Evolutionary conservation across 345 rosid species (phyloP).

Genomic region (Pseudoturritis turrita): DNA sequence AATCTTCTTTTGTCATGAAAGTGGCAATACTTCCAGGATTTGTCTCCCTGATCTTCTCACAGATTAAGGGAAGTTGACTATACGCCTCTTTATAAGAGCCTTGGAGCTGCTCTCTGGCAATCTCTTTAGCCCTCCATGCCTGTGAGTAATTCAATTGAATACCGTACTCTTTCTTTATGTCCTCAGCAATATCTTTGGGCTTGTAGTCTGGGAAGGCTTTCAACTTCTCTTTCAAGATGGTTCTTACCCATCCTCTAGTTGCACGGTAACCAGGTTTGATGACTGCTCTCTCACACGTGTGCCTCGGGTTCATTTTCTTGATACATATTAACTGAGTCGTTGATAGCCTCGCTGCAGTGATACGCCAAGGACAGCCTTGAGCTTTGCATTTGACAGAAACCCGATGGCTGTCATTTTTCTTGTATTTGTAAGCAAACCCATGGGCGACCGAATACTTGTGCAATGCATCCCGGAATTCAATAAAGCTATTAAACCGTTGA

Average conservation of each 20-base stretch:
- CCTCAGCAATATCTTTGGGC: slow-evolving; percentile 91
- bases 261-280: slow-evolving; percentile 82
- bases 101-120: slow-evolving; percentile 93
- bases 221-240: slow-evolving; percentile 83
- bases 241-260: slow-evolving; percentile 92
- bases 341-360: slow-evolving; percentile 75
- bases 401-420: slow-evolving; percentile 90
- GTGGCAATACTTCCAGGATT: slow-evolving; percentile 85
- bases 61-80: slow-evolving; percentile 67
- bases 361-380: slow-evolving; percentile 93
- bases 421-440: slow-evolving; percentile 82
- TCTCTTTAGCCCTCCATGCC: slow-evolving; percentile 93
- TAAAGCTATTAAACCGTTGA: slow-evolving; percentile 76
- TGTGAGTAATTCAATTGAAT: slow-evolving; percentile 88
- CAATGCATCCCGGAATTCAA: slow-evolving; percentile 86
- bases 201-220: slow-evolving; percentile 76
- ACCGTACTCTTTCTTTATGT: slow-evolving; percentile 82
- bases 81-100: slow-evolving; percentile 88
- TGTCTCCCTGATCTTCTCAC: slow-evolving; percentile 89
- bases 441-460: slow-evolving; percentile 86
- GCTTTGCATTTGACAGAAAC: slow-evolving; percentile 86
- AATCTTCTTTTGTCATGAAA: slow-evolving; percentile 83
- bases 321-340: slow-evolving; percentile 81
- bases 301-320: slow-evolving; percentile 78
- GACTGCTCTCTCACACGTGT: slow-evolving; percentile 81